A percentile compares a stretch with the other conserved stretches of the same genome.
These are phyloP conservation scores for Bryoglossum gracile DNA, from an alignment of 495 filamentous ascomycete species.

Conservation along the genomic window DNA sequence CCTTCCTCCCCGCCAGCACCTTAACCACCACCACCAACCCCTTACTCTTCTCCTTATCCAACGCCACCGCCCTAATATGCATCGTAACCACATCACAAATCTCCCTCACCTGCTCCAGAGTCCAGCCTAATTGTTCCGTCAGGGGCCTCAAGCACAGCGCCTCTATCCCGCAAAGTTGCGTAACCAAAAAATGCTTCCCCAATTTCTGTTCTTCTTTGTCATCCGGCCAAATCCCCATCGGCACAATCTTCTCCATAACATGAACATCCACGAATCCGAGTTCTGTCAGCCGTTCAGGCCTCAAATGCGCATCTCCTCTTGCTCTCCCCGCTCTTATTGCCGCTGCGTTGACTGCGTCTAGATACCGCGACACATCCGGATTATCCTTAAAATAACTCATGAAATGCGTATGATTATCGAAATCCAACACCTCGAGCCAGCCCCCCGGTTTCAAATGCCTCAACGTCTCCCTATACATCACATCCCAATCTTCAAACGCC, in stretches of 20 bases:
- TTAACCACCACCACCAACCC: constrained; percentile 40
- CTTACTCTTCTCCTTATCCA: constrained; percentile 33
- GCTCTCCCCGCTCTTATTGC: constrained; percentile 36
- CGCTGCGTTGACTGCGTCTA: constrained; percentile 35
- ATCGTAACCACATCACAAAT: constrained; percentile 46
- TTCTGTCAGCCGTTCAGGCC: constrained; percentile 39
- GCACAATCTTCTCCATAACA: constrained; percentile 48
- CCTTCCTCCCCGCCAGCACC: constrained; percentile 52
- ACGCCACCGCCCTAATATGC: constrained; percentile 44
- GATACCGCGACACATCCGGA: constrained; percentile 30
- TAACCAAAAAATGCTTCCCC: constrained; percentile 61
- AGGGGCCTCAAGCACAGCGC: constrained; percentile 51
- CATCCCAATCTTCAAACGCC: constrained; percentile 54
- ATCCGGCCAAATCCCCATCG: constrained; percentile 50
- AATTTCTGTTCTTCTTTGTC: constrained; percentile 46
- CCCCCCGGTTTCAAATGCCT: constrained; percentile 55
- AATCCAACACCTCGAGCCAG: constrained; percentile 58
- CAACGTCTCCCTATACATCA: constrained; percentile 54
- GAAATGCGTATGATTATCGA: constrained; percentile 35
- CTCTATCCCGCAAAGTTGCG: constrained; percentile 58
- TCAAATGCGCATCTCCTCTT: constrained; percentile 48
- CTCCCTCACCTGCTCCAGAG: constrained; percentile 42
- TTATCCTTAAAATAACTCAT: constrained; percentile 33
- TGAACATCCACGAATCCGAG: constrained; percentile 57
- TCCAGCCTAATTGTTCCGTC: constrained; percentile 52